Evolutionary conservation across 1,139 yeast species (phyloP).

Genomic region (Suhomyces wounanorum): DNA sequence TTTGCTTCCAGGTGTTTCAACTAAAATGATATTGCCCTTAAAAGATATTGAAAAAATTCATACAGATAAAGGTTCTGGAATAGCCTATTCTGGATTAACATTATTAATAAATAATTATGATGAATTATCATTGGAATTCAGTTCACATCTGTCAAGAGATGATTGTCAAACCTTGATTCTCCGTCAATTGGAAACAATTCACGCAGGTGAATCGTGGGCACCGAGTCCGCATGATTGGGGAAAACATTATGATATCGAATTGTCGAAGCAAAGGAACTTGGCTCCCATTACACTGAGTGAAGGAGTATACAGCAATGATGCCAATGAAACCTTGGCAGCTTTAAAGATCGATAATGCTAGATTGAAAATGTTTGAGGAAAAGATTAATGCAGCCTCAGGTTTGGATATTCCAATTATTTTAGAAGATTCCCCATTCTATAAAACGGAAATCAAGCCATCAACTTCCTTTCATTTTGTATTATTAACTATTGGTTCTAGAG

Average conservation of each 20-base stretch:
- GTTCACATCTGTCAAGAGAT: constrained; percentile 64
- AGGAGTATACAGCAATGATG: constrained; percentile 6
- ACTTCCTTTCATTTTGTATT: constrained; percentile 63
- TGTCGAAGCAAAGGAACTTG: constrained; percentile 4
- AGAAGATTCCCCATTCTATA: constrained; percentile 62
- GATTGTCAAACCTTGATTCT: constrained; percentile 65
- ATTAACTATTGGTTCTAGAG: constrained; percentile 90
- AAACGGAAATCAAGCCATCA: constrained; percentile 53
- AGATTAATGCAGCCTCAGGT: constrained; percentile 59
- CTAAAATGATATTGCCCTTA: constrained; percentile 84
- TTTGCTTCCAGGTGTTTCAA: constrained; percentile 72
- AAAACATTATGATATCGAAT: constrained; percentile 20
- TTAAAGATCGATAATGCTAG: constrained; percentile 49
- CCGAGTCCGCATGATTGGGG: constrained; percentile 37
- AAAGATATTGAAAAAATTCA: constrained; percentile 67
- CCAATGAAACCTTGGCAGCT: constrained; percentile 21
- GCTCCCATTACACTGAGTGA: background rate
- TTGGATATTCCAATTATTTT: constrained; percentile 65
- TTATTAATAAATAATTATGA: constrained; percentile 73
- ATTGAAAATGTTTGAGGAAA: constrained; percentile 62
- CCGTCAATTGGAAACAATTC: constrained; percentile 46
- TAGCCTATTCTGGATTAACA: constrained; percentile 64
- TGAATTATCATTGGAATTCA: constrained; percentile 75
- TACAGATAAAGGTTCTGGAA: constrained; percentile 55
- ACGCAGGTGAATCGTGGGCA: constrained; percentile 28